Evolutionary conservation across 495 filamentous ascomycete species (phyloP).

Genomic region (Neurospora tetrasperma): DNA sequence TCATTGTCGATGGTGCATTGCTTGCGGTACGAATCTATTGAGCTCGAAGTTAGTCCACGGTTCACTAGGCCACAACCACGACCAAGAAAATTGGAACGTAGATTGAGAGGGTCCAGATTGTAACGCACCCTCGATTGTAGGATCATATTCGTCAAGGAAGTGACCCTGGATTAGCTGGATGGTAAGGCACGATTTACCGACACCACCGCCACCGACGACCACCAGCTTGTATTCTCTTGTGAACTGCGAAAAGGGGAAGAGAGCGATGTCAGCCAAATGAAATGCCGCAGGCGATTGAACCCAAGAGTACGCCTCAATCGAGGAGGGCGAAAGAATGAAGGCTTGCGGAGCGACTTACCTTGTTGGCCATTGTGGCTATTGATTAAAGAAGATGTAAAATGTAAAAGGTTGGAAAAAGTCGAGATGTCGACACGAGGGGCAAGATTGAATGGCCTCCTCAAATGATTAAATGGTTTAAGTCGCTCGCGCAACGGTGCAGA

Average conservation of each 20-base stretch:
- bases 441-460: not conserved
- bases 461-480: not conserved
- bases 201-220: constrained; percentile 94
- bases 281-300: not conserved
- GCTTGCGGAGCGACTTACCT: not conserved
- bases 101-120: not conserved
- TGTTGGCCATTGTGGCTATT: not conserved
- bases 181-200: constrained; percentile 98
- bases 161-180: constrained; percentile 98
- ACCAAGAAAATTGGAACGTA: not conserved
- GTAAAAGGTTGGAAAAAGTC: not conserved
- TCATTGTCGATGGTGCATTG: constrained; percentile 98
- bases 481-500: not conserved
- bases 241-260: constrained; percentile 50
- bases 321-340: not conserved
- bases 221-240: constrained; percentile 98
- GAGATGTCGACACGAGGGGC: not conserved
- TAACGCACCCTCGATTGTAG: constrained; percentile 89
- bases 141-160: constrained; percentile 99
- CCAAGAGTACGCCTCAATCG: not conserved
- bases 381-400: not conserved
- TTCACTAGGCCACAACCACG: not conserved
- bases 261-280: constrained; percentile 6
- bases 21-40: constrained; percentile 94
- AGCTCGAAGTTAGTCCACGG: constrained; percentile 4